These are phyloP conservation scores for Schoenoplectus tabernaemontani DNA, from an alignment of 202 grass and related monocot genomes.

Conservation along the genomic window DNA sequence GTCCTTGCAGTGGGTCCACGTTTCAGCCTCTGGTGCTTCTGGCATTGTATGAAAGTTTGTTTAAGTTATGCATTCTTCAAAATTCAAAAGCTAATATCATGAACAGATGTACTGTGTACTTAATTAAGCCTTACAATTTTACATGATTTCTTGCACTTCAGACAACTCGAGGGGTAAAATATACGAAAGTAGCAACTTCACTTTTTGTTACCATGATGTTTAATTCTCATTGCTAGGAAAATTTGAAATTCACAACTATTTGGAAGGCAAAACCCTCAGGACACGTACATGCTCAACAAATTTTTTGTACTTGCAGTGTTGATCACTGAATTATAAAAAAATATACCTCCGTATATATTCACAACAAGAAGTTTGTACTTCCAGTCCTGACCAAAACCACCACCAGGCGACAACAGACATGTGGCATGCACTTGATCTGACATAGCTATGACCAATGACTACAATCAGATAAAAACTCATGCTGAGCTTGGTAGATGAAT, in stretches of 20 bases:
- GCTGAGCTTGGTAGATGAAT: neutral
- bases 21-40: no score
- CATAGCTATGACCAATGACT: neutral
- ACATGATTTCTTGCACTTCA: no score
- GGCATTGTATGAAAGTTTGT: no score
- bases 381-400: neutral
- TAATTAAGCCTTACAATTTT: neutral
- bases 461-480: neutral
- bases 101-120: neutral
- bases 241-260: no score
- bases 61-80: no score
- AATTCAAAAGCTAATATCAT: neutral
- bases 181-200: neutral
- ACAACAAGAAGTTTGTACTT: neutral
- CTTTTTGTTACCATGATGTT: neutral
- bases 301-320: no score
- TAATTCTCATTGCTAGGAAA: no score
- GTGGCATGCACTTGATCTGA: neutral
- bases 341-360: conserved; percentile 14
- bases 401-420: neutral
- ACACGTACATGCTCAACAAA: no score
- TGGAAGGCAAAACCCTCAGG: no score
- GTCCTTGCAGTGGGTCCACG: no score
- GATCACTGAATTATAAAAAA: neutral
- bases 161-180: neutral